Evolutionary conservation across 2,329 filamentous ascomycete species (phyloP).

Genomic region (Chrysoporthe deuterocubensis): DNA sequence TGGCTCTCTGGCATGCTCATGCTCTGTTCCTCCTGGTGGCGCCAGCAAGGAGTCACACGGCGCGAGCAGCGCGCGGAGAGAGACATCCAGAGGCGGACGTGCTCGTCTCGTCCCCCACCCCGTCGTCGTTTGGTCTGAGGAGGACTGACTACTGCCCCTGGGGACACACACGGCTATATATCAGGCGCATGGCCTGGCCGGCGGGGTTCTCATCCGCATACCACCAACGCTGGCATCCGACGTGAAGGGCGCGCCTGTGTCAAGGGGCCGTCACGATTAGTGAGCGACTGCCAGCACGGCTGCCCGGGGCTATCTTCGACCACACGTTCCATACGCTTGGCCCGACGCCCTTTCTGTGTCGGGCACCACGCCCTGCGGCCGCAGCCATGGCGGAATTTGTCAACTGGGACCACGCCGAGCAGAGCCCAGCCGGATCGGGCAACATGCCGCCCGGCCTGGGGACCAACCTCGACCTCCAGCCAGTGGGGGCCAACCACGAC

Average conservation of each 20-base stretch:
- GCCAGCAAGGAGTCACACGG: no score
- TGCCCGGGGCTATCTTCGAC: not conserved
- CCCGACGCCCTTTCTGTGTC: slow-evolving; percentile 23
- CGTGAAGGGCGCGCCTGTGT: slow-evolving; percentile 2
- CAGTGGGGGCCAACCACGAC: slow-evolving; percentile 37
- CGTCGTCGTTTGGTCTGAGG: not conserved
- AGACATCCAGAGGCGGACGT: not conserved
- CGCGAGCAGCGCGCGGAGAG: not conserved
- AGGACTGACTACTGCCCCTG: not conserved
- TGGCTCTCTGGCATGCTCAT: no score
- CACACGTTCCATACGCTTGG: slow-evolving; percentile 1
- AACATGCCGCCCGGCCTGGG: slow-evolving; percentile 41
- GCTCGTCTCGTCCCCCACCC: not conserved
- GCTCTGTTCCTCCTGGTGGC: no score
- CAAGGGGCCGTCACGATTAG: not conserved
- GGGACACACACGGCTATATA: not conserved
- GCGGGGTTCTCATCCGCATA: not conserved
- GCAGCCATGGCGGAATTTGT: slow-evolving; percentile 62
- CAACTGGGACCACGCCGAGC: slow-evolving; percentile 60
- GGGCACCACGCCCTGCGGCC: slow-evolving; percentile 16
- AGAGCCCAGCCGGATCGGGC: slow-evolving; percentile 31
- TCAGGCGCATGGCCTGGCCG: not conserved
- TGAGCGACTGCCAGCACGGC: not conserved
- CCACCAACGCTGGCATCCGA: not conserved
- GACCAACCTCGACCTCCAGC: slow-evolving; percentile 37